Evolutionary conservation across 148 eudicot genomes (phyloP).

Genomic region (Camellia granthamiana): DNA sequence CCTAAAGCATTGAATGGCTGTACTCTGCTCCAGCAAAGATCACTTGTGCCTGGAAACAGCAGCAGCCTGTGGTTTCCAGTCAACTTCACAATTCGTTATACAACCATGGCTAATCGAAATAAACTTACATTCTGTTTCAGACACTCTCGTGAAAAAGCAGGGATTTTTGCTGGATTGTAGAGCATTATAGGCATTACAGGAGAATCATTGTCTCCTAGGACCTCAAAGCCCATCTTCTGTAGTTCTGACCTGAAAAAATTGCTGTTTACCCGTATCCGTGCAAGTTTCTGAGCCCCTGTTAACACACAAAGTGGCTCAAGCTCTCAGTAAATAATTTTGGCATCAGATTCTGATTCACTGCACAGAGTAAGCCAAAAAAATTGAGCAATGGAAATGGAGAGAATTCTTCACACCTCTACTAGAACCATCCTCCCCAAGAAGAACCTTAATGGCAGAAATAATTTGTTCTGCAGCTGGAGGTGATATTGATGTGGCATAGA

Average conservation of each 20-base stretch:
- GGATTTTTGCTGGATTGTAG: conserved; percentile 92
- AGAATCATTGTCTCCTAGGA: conserved; percentile 93
- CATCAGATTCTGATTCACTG: neutral
- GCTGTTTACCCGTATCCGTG: conserved; percentile 76
- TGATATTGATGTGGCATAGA: conserved; percentile 89
- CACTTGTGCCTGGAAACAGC: neutral
- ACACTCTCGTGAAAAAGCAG: conserved; percentile 96
- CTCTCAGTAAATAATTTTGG: neutral
- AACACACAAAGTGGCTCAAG: conserved; percentile 13
- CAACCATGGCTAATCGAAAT: neutral
- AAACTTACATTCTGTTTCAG: conserved; percentile 70
- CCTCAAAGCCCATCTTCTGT: conserved; percentile 97
- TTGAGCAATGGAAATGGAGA: neutral
- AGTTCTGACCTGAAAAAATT: conserved; percentile 89
- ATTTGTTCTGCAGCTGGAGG: conserved; percentile 96
- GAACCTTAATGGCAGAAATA: conserved; percentile 69
- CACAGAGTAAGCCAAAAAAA: neutral
- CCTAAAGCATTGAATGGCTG: neutral
- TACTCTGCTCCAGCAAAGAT: neutral
- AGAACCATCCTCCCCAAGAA: conserved; percentile 96
- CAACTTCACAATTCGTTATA: neutral
- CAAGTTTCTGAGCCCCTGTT: conserved; percentile 83
- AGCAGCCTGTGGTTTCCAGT: neutral
- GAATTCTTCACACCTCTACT: conserved; percentile 56
- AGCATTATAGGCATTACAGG: conserved; percentile 99